Evolutionary conservation across 192 early-diverging fungal species (phyloP).

Genomic region (Geosiphon pyriformis): DNA sequence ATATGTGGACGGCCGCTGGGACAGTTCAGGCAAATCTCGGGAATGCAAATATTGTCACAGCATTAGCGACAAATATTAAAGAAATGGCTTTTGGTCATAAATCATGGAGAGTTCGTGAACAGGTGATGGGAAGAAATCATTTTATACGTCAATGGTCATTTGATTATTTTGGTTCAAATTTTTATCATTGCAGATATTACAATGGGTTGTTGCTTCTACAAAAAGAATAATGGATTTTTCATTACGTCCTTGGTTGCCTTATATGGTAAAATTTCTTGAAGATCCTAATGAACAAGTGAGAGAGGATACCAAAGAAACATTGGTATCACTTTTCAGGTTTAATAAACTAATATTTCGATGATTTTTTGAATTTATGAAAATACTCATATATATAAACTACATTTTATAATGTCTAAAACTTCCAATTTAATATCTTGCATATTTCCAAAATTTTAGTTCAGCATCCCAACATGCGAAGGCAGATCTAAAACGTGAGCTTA

Average conservation of each 20-base stretch:
- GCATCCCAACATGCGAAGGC: constrained; percentile 15
- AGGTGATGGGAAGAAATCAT: no score
- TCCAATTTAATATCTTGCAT: no score
- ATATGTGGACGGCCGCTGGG: constrained; percentile 1
- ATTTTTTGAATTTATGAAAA: background rate
- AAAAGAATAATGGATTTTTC: constrained; percentile 9
- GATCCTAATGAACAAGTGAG: constrained; percentile 19
- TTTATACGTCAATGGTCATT: no score
- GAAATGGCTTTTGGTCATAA: constrained; percentile 18
- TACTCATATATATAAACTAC: background rate
- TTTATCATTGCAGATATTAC: constrained; percentile 12
- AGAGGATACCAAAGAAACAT: constrained; percentile 13
- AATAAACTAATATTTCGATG: background rate
- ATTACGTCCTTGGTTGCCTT: constrained; percentile 10
- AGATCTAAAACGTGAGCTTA: constrained; percentile 15
- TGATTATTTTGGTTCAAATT: no score
- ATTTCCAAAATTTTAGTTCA: no score
- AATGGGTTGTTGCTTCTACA: constrained; percentile 5
- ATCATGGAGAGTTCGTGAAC: constrained; percentile 20
- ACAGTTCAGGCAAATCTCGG: background rate
- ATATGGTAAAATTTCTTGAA: constrained; percentile 21
- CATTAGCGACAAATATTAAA: constrained; percentile 7
- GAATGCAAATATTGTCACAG: background rate
- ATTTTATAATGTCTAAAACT: constrained; percentile 14
- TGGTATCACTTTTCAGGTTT: constrained; percentile 17